These are phyloP conservation scores for Calycina herbarum DNA, from an alignment of 2,329 filamentous ascomycete genomes.

Conservation along the genomic window DNA sequence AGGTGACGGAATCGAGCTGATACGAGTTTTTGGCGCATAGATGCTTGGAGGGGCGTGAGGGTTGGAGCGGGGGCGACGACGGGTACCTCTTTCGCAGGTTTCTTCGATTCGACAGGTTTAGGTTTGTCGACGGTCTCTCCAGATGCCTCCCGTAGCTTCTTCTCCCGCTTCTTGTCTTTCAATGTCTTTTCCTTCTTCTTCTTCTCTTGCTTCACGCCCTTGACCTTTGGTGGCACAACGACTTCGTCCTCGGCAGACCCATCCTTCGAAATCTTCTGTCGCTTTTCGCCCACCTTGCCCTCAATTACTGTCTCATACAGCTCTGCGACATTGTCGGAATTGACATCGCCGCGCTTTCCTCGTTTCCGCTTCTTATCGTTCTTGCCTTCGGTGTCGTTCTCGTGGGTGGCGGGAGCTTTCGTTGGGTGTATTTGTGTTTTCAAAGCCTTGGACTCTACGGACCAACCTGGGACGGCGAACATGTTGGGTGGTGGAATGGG, in stretches of 20 bases:
- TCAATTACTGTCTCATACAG: slow-evolving; percentile 81
- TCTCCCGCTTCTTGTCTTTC: slow-evolving; percentile 42
- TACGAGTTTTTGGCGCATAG: slow-evolving; percentile 93
- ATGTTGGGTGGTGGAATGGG: slow-evolving; percentile 46
- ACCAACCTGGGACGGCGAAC: slow-evolving; percentile 96
- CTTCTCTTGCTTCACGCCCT: slow-evolving; percentile 14
- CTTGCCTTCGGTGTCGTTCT: slow-evolving; percentile 37
- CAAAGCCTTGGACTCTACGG: slow-evolving; percentile 69
- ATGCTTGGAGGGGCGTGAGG: slow-evolving; percentile 87
- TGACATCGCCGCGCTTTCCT: slow-evolving; percentile 58
- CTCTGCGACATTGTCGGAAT: slow-evolving; percentile 69
- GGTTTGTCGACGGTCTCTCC: slow-evolving; percentile 12
- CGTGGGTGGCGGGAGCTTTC: slow-evolving; percentile 31
- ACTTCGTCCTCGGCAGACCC: slow-evolving; percentile 14
- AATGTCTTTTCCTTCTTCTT: slow-evolving; percentile 37
- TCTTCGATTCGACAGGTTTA: slow-evolving; percentile 17
- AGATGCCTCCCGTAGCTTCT: slow-evolving; percentile 28
- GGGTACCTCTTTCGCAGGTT: neutral
- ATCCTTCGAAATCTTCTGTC: slow-evolving; percentile 31
- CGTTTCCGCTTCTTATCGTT: slow-evolving; percentile 52
- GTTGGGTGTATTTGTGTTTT: slow-evolving; percentile 57
- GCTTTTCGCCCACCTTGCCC: slow-evolving; percentile 49
- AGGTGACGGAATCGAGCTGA: slow-evolving; percentile 96
- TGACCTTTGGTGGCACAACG: slow-evolving; percentile 14
- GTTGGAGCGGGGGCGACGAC: slow-evolving; percentile 47